A percentile compares a stretch with the other conserved stretches of the same genome.
Conservation (phyloP, 176 grass and related monocot genomes). For the Oryza meridionalis region DNA sequence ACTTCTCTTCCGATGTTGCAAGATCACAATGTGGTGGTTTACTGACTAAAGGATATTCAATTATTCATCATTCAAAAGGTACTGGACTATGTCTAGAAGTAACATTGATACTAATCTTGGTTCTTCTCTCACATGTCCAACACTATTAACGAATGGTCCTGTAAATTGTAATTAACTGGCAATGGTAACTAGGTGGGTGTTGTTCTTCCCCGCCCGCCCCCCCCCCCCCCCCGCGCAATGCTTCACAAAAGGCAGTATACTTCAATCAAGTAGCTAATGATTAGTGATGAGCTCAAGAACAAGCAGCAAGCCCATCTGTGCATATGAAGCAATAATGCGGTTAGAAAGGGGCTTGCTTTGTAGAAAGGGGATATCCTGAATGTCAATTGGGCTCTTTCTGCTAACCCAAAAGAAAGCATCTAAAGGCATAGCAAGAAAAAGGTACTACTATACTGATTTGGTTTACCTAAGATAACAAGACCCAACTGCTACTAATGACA, state of each 20-base stretch:
- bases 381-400: conserved; percentile 39
- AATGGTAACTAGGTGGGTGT: conserved; percentile 9
- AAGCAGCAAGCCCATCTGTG: conserved; percentile 25
- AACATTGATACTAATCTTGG: not conserved
- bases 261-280: conserved; percentile 44
- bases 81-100: conserved; percentile 18
- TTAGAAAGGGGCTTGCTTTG: conserved; percentile 48
- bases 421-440: conserved; percentile 5
- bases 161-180: conserved; percentile 41
- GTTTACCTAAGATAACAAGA: not conserved
- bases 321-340: conserved; percentile 47
- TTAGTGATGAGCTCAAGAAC: conserved; percentile 48
- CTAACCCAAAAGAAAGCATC: not conserved
- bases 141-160: conserved; percentile 24
- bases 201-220: too few species aligned
- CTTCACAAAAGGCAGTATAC: conserved; percentile 2
- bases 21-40: conserved; percentile 39
- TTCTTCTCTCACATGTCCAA: not conserved
- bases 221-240: too few species aligned
- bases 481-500: not conserved
- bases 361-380: conserved; percentile 46
- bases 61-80: conserved; percentile 29
- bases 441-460: not conserved
- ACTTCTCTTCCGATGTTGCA: not conserved
- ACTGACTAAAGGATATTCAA: conserved; percentile 30